Evolutionary conservation across 2,329 filamentous ascomycete species (phyloP).

Genomic region (Balansia obtecta): DNA sequence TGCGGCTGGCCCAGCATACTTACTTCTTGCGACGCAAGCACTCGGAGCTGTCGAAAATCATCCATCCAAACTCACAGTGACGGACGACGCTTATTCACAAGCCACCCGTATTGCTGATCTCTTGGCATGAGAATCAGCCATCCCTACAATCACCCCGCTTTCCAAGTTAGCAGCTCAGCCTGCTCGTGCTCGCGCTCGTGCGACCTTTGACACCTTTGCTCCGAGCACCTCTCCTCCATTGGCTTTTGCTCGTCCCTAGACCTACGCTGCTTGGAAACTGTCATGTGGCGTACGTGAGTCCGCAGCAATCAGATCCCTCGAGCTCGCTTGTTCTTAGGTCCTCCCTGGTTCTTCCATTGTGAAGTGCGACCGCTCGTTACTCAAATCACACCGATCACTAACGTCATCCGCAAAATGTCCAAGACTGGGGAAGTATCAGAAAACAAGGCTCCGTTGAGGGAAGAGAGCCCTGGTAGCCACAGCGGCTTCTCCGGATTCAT

Average conservation of each 20-base stretch:
- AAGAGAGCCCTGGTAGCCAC: slow-evolving; percentile 1
- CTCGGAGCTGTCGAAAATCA: neutral
- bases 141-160: neutral
- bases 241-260: neutral
- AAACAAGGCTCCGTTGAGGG: neutral
- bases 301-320: neutral
- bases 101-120: neutral
- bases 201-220: neutral
- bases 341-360: neutral
- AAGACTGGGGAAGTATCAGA: slow-evolving; percentile 1
- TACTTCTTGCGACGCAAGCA: neutral
- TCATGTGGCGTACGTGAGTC: neutral
- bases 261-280: too few relatives aligned
- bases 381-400: neutral
- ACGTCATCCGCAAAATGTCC: neutral
- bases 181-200: neutral
- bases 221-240: neutral
- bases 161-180: neutral
- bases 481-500: slow-evolving; percentile 23
- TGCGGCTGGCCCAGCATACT: neutral
- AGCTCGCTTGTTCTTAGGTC: neutral
- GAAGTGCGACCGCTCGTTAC: neutral
- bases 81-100: neutral
- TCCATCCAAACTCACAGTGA: neutral
- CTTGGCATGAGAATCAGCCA: neutral